phyloP scores from a whole-genome alignment of 2,329 filamentous ascomycete species.

The Zasmidium cellare region DNA sequence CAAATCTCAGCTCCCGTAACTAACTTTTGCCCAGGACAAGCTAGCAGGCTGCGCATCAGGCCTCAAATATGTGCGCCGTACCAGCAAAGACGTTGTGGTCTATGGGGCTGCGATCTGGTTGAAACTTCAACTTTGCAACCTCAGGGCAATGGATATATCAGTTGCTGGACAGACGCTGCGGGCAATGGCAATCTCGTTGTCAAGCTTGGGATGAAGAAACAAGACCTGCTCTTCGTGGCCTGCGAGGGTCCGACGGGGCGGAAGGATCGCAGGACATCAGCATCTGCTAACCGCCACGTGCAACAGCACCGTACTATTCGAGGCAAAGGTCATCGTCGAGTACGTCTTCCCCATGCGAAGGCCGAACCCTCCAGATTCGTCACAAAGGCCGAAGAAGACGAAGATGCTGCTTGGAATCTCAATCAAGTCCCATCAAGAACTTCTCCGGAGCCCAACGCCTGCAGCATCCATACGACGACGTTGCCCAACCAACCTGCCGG shows the following conservation, averaged over 20 bases:
- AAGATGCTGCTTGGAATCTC: neutral
- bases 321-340: neutral
- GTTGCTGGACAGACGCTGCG: too few species aligned
- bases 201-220: neutral
- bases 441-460: neutral
- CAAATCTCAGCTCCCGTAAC: neutral
- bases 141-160: neutral
- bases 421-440: neutral
- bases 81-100: neutral
- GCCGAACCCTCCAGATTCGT: neutral
- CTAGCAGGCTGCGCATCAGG: neutral
- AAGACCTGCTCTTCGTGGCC: neutral
- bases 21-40: neutral
- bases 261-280: neutral
- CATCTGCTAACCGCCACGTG: neutral
- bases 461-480: neutral
- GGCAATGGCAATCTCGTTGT: neutral
- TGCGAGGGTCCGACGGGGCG: neutral
- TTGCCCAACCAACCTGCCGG: neutral
- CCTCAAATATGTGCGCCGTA: too few species aligned
- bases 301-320: neutral
- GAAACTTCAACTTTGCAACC: neutral
- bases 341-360: neutral
- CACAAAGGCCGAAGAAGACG: neutral
- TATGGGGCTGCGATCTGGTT: neutral